Evolutionary conservation across 139 green algal species (phyloP).

Genomic region (Zygnema circumcarinatum): DNA sequence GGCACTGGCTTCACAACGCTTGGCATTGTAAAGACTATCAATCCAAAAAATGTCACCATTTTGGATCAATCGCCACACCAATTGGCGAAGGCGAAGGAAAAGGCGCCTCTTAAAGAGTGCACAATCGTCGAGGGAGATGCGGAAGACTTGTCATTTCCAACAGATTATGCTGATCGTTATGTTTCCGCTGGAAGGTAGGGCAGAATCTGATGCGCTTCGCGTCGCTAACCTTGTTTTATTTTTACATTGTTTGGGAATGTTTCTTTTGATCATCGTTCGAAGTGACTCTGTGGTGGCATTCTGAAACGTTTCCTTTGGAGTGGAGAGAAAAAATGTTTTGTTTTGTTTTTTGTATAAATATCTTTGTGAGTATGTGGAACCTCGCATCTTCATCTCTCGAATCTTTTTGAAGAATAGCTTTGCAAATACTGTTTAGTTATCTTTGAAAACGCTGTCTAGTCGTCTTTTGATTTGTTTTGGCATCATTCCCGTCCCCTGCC

Average conservation of each 20-base stretch:
- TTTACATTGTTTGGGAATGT: not conserved
- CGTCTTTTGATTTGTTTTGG: too few relatives aligned
- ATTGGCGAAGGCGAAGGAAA: constrained; percentile 86
- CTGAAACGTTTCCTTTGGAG: too few relatives aligned
- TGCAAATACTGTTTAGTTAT: too few relatives aligned
- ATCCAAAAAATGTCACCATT: constrained; percentile 84
- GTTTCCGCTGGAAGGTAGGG: constrained; percentile 82
- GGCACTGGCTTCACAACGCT: constrained; percentile 94
- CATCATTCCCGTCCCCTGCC: too few relatives aligned
- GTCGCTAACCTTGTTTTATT: constrained; percentile 4
- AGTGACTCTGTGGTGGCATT: too few relatives aligned
- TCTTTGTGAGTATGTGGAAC: too few relatives aligned
- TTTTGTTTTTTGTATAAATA: too few relatives aligned
- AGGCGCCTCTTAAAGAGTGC: constrained; percentile 83
- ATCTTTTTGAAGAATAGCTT: too few relatives aligned
- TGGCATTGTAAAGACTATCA: constrained; percentile 81
- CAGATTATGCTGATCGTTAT: constrained; percentile 91
- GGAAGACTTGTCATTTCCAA: constrained; percentile 88
- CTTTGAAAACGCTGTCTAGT: too few relatives aligned
- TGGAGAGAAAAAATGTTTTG: too few relatives aligned
- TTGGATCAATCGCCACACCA: constrained; percentile 94
- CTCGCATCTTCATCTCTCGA: too few relatives aligned
- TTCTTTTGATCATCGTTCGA: too few relatives aligned
- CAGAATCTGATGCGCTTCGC: not conserved
- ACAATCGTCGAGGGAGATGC: constrained; percentile 95